Evolutionary conservation across 139 green algal species (phyloP).

Genomic region (Chlorella sp.): DNA sequence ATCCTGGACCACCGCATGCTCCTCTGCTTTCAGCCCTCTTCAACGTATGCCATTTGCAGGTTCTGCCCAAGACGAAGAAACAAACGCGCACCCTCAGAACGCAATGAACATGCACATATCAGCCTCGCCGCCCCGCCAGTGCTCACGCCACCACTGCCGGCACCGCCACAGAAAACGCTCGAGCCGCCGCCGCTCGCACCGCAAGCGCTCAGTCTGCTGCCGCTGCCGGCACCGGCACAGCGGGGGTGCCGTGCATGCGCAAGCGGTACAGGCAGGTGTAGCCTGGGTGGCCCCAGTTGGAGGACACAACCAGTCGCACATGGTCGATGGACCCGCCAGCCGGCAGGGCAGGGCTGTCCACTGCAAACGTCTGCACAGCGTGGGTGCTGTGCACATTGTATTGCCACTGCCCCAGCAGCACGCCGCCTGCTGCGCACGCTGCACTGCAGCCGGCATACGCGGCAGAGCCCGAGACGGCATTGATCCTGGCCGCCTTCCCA

Average conservation of each 20-base stretch:
- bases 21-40: no score
- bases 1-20: no score
- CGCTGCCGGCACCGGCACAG: no score
- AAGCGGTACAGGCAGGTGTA: conserved; percentile 59
- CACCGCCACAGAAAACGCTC: no score
- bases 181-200: no score
- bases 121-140: no score
- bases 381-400: neutral
- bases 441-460: neutral
- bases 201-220: no score
- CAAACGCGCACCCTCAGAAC: no score
- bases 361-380: conserved; percentile 22
- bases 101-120: no score
- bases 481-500: neutral
- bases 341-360: neutral
- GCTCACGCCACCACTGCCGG: no score
- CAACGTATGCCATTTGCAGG: no score
- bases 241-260: conserved; percentile 44
- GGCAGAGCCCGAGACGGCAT: neutral
- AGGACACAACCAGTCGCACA: conserved; percentile 32
- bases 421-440: neutral
- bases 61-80: no score
- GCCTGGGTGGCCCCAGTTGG: conserved; percentile 41
- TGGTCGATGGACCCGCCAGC: conserved; percentile 1
- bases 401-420: neutral